phyloP scores from a whole-genome alignment of 805 yeast genomes.

The Metschnikowia hibisci region DNA sequence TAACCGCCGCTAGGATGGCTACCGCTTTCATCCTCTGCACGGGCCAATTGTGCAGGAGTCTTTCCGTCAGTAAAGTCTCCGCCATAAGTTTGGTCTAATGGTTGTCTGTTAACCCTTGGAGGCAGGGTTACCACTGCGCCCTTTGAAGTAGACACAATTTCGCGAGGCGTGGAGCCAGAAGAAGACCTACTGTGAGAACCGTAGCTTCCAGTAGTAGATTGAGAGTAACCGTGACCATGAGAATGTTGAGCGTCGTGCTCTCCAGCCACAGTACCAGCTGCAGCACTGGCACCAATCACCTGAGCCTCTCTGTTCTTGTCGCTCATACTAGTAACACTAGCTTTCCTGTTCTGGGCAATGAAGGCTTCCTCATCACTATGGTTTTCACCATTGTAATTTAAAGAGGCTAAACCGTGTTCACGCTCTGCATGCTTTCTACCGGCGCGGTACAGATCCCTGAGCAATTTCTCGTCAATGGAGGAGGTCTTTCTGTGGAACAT shows the following conservation, averaged over 20 bases:
- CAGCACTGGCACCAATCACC: constrained; percentile 8
- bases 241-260: not conserved
- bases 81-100: constrained; percentile 25
- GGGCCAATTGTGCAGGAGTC: constrained; percentile 25
- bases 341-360: not conserved
- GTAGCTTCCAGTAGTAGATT: constrained; percentile 1
- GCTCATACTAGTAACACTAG: not conserved
- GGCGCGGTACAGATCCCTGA: constrained; percentile 14
- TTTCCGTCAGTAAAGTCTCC: constrained; percentile 36
- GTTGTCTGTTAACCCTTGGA: constrained; percentile 26
- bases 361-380: not conserved
- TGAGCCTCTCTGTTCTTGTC: not conserved
- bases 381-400: not conserved
- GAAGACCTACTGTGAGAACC: constrained; percentile 5
- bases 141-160: constrained; percentile 9
- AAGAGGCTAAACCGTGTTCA: constrained; percentile 5
- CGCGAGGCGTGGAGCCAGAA: constrained; percentile 3
- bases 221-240: not conserved
- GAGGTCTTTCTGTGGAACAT: constrained; percentile 5
- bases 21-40: not conserved
- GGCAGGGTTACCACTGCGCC: constrained; percentile 31
- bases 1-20: not conserved
- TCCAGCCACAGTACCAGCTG: constrained; percentile 13
- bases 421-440: constrained; percentile 10
- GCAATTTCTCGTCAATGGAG: constrained; percentile 8